Percentiles rank a stretch among this genome's conserved stretches.
Evolutionary conservation across 2,329 filamentous ascomycete genomes (phyloP).

Genomic region (Fusarium sp.): DNA sequence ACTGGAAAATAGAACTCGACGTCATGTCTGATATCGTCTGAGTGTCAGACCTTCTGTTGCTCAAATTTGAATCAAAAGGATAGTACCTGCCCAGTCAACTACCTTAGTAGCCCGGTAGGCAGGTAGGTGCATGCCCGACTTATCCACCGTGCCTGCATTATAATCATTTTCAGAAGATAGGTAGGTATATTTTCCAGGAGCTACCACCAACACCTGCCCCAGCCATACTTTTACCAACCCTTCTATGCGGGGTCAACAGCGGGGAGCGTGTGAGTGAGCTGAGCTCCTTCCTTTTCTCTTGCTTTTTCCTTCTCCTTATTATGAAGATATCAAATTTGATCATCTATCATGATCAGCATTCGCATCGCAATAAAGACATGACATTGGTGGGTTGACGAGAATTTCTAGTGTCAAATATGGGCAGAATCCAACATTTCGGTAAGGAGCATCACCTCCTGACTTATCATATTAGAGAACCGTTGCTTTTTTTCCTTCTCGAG

Average conservation of each 20-base stretch:
- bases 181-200: not conserved
- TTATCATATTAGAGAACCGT: not conserved
- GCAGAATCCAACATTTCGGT: not conserved
- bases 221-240: not conserved
- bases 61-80: not conserved
- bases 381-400: not conserved
- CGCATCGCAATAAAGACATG: not conserved
- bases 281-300: not conserved
- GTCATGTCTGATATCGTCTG: not conserved
- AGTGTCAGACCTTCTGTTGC: not conserved
- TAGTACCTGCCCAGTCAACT: not conserved
- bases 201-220: not conserved
- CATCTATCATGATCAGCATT: conserved; percentile 1
- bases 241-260: not conserved
- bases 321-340: not conserved
- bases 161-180: not conserved
- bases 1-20: not conserved
- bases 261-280: not conserved
- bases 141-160: not conserved
- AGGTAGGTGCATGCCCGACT: not conserved
- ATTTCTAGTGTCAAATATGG: not conserved
- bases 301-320: not conserved
- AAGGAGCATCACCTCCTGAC: not conserved
- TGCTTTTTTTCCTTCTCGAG: not conserved
- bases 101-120: not conserved